phyloP scores from a whole-genome alignment of 2,329 filamentous ascomycete species.

The Colletotrichum zoysiae region DNA sequence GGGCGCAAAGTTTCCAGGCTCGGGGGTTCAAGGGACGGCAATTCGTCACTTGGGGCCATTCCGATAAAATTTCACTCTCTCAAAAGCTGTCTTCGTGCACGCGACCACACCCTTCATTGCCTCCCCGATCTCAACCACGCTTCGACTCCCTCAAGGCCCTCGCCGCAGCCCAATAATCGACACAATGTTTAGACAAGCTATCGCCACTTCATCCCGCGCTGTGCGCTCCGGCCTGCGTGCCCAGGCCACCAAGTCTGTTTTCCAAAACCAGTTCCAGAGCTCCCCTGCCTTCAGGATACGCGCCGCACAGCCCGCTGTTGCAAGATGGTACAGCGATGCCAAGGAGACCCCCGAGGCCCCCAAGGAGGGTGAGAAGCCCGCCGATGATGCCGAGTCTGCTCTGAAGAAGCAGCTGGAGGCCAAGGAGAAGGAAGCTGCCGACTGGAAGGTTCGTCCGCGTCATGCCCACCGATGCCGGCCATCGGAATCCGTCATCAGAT shows the following conservation, averaged over 20 bases:
- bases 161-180: slow-evolving; percentile 1
- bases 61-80: slow-evolving; percentile 43
- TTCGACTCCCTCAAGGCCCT: slow-evolving; percentile 6
- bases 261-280: slow-evolving; percentile 55
- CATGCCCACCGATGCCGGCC: slow-evolving; percentile 31
- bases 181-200: slow-evolving; percentile 61
- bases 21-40: slow-evolving; percentile 34
- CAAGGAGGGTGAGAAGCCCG: slow-evolving; percentile 46
- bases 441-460: slow-evolving; percentile 80
- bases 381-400: slow-evolving; percentile 54
- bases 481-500: neutral
- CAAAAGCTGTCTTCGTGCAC: slow-evolving; percentile 35
- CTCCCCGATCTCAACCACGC: slow-evolving; percentile 15
- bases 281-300: slow-evolving; percentile 54
- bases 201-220: slow-evolving; percentile 59
- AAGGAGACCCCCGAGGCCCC: slow-evolving; percentile 50
- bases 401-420: slow-evolving; percentile 66
- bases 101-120: slow-evolving; percentile 32
- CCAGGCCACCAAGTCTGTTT: slow-evolving; percentile 51
- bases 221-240: slow-evolving; percentile 57
- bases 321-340: slow-evolving; percentile 64
- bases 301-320: slow-evolving; percentile 51
- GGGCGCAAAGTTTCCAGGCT: slow-evolving; percentile 27
- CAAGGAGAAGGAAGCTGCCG: slow-evolving; percentile 69
- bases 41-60: slow-evolving; percentile 40